Percentiles rank a stretch among this genome's conserved stretches.
Conservation (phyloP, 139 green algal genomes). For the Chlorella sorokiniana region DNA sequence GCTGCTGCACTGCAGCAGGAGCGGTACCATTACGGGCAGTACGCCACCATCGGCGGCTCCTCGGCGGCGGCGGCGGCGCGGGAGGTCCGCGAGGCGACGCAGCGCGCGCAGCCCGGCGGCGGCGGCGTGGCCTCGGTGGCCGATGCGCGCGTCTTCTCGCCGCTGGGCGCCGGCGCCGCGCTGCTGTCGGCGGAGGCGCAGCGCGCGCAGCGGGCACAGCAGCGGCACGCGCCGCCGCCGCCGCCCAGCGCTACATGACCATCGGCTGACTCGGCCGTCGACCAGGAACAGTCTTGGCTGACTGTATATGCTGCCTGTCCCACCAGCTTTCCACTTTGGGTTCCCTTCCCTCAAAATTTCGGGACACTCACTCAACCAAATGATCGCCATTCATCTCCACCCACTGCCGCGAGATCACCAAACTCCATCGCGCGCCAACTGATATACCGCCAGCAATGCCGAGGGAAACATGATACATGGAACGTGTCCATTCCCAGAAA, state of each 20-base stretch:
- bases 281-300: no score
- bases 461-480: no score
- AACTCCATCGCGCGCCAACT: no score
- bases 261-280: conserved; percentile 16
- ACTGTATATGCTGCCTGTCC: no score
- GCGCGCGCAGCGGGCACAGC: background rate
- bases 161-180: conserved; percentile 3
- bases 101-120: no score
- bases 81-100: background rate
- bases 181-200: background rate
- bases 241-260: background rate
- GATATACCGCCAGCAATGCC: no score
- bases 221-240: background rate
- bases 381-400: no score
- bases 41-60: conserved; percentile 1
- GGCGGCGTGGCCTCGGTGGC: background rate
- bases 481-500: no score
- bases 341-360: no score
- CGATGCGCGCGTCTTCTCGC: conserved; percentile 6
- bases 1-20: background rate
- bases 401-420: no score
- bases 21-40: background rate
- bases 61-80: background rate
- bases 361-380: no score
- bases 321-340: no score